A percentile compares a stretch with the other conserved stretches of the same genome.
phyloP scores from a whole-genome alignment of 805 yeast species.

The Phaffomyces thermotolerans region DNA sequence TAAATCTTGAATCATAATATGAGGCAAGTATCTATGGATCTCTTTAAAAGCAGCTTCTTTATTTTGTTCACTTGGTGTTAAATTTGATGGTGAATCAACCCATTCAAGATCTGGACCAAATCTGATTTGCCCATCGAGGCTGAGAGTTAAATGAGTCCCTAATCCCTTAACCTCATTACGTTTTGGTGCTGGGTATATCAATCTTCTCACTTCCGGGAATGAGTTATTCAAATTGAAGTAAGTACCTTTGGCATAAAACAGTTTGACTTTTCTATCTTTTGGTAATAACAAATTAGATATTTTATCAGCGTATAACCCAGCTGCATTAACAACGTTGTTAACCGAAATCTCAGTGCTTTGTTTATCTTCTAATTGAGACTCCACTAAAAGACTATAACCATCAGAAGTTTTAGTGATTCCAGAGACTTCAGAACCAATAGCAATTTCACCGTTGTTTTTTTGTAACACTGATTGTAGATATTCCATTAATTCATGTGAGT shows the following conservation, averaged over 20 bases:
- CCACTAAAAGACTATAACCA: slow-evolving; percentile 26
- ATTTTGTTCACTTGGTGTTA: slow-evolving; percentile 41
- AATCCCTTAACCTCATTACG: slow-evolving; percentile 55
- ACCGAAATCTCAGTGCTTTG: slow-evolving; percentile 38
- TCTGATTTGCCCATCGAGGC: slow-evolving; percentile 67
- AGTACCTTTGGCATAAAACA: slow-evolving; percentile 78
- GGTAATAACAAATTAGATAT: slow-evolving; percentile 69
- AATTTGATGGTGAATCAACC: slow-evolving; percentile 45
- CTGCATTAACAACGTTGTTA: slow-evolving; percentile 63
- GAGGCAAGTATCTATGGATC: slow-evolving; percentile 57
- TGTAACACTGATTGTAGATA: slow-evolving; percentile 51
- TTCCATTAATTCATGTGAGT: slow-evolving; percentile 70
- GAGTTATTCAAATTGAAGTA: slow-evolving; percentile 54
- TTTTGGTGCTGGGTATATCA: slow-evolving; percentile 79
- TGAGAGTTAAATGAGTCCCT: slow-evolving; percentile 84
- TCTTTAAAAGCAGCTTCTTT: slow-evolving; percentile 49
- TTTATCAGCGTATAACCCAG: slow-evolving; percentile 72
- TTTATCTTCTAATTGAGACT: slow-evolving; percentile 24
- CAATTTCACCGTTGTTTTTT: slow-evolving; percentile 54
- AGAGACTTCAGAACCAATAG: slow-evolving; percentile 51
- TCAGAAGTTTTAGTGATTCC: slow-evolving; percentile 23
- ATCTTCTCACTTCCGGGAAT: slow-evolving; percentile 42
- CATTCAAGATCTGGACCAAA: slow-evolving; percentile 92
- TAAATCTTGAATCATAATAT: slow-evolving; percentile 42
- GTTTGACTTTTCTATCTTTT: slow-evolving; percentile 43